A percentile compares a stretch with the other conserved stretches of the same genome.
These are phyloP conservation scores for Ascochyta clinopodiicola DNA, from an alignment of 2,329 filamentous ascomycete genomes.

Conservation along the genomic window DNA sequence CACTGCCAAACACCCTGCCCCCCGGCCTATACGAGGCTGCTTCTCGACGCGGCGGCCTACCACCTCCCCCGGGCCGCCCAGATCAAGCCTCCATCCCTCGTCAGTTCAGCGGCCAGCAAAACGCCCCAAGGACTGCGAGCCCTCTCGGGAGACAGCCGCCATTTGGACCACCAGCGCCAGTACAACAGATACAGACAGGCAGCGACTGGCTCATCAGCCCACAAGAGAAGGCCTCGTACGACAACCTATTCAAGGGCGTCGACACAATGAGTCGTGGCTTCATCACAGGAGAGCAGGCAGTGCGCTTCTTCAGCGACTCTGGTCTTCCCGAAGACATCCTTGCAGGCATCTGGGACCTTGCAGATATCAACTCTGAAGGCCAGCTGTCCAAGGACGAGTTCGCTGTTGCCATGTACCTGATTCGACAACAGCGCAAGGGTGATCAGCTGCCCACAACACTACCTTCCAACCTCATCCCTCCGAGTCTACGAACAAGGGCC, in stretches of 20 bases:
- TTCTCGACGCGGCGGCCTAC: constrained; percentile 62
- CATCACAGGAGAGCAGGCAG: constrained; percentile 93
- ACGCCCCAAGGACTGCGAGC: constrained; percentile 62
- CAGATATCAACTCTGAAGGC: constrained; percentile 91
- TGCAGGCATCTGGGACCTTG: constrained; percentile 95
- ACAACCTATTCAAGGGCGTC: constrained; percentile 81
- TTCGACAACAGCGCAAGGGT: constrained; percentile 81
- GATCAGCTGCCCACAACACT: constrained; percentile 76
- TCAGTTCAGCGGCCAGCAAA: constrained; percentile 75
- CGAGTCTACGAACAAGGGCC: constrained; percentile 70
- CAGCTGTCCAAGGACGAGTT: constrained; percentile 88
- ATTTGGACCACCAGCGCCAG: constrained; percentile 57
- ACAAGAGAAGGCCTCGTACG: constrained; percentile 85
- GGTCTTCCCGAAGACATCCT: constrained; percentile 85
- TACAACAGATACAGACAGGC: constrained; percentile 62
- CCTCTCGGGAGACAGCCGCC: constrained; percentile 59
- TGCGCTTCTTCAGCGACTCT: constrained; percentile 92
- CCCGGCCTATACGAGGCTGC: constrained; percentile 90
- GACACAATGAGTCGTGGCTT: constrained; percentile 82
- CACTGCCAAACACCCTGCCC: constrained; percentile 80
- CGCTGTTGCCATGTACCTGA: constrained; percentile 96
- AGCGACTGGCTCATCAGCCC: constrained; percentile 83
- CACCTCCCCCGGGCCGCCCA: constrained; percentile 52
- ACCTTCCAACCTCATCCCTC: constrained; percentile 82
- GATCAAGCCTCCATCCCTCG: constrained; percentile 73